Evolutionary conservation across 2,329 filamentous ascomycete genomes (phyloP).

Genomic region (Fusarium sp.): DNA sequence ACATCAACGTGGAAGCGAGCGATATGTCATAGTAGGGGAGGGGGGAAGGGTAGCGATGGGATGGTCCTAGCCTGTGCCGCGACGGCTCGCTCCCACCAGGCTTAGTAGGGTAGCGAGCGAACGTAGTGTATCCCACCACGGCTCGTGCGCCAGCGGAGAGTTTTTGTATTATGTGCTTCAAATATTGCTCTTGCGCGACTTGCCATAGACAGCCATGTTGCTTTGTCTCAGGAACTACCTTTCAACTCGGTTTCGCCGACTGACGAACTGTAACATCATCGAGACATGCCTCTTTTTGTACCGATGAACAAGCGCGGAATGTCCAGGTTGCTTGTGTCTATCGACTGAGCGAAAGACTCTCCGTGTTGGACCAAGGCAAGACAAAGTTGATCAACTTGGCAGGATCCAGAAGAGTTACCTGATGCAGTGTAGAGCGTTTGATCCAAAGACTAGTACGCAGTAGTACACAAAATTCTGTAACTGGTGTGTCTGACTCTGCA

Average conservation of each 20-base stretch:
- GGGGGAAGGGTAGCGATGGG: slow-evolving; percentile 20
- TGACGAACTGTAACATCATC: slow-evolving; percentile 4
- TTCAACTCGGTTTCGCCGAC: background rate
- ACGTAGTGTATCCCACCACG: slow-evolving; percentile 13
- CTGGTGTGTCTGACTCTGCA: slow-evolving; percentile 30
- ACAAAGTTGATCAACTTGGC: background rate
- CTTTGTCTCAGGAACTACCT: background rate
- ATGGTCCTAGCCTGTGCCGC: slow-evolving; percentile 34
- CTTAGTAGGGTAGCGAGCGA: slow-evolving; percentile 23
- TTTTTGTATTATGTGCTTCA: slow-evolving; percentile 14
- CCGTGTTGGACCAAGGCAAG: background rate
- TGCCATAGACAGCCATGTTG: background rate
- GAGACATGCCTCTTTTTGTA: slow-evolving; percentile 7
- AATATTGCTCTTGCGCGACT: slow-evolving; percentile 11
- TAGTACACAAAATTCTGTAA: slow-evolving; percentile 25
- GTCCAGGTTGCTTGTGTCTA: slow-evolving; percentile 8
- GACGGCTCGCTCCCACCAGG: slow-evolving; percentile 35
- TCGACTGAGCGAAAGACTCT: slow-evolving; percentile 14
- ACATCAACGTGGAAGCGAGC: slow-evolving; percentile 33
- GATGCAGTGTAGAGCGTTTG: slow-evolving; percentile 6
- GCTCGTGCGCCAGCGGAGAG: slow-evolving; percentile 32
- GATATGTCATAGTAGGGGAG: slow-evolving; percentile 17
- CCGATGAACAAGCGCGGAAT: slow-evolving; percentile 22
- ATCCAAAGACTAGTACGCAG: slow-evolving; percentile 10
- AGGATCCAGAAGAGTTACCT: slow-evolving; percentile 3